Evolutionary conservation across 2,329 filamentous ascomycete species (phyloP), one percentile per base, ranked within the genome.

Genomic region (Tolypocladium capitatum): DNA sequence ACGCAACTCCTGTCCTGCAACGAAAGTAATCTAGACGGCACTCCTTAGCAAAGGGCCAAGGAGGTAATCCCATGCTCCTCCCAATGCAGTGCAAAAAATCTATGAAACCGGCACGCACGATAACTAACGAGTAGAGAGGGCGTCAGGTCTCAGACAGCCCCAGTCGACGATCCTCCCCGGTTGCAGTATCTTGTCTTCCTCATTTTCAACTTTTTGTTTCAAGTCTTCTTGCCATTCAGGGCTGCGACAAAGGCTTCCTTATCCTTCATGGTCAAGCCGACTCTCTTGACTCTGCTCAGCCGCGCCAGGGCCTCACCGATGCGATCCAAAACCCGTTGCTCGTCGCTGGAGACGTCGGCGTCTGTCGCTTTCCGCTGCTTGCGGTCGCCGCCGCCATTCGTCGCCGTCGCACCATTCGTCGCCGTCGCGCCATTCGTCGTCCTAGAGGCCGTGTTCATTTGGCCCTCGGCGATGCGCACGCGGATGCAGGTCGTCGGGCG

Each of bases 271-370:
- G 87, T 89, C 54, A 98, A 64, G 0, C 86, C 89, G 1, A 98
- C 88, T 48, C 91, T 76, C 71, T 94, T 94, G 35, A 92, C 90
- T 51, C 92, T 73, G 2, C 90, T 87, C 46, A 98, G 65, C 46
- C 91, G 71, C n/a, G 92, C 89, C 48, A 98, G 70, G 11, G 89
- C 82, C 56, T 97, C 92, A 1, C 80, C 87, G 16, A 98, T 78
- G 33, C 78, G 76, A 58, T 95, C 86, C 40, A 97, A 68, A 13
- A 91, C 70, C 35, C 72, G 74, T 60, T 80, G 77, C 62, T 95
- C 87, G 8, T 83, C 76, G 0, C 58, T 48, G 0, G 66, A 67
- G 6, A 73, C 60, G 18, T 56, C 58, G 6, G 46, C 54, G 4
- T 48, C 45, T 1, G 53, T 28, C 7, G 45, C 57, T 3, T 55